These are phyloP conservation scores for Arabidopsis lyrata DNA, from an alignment of 441 rosid genomes.

Conservation along the genomic window DNA sequence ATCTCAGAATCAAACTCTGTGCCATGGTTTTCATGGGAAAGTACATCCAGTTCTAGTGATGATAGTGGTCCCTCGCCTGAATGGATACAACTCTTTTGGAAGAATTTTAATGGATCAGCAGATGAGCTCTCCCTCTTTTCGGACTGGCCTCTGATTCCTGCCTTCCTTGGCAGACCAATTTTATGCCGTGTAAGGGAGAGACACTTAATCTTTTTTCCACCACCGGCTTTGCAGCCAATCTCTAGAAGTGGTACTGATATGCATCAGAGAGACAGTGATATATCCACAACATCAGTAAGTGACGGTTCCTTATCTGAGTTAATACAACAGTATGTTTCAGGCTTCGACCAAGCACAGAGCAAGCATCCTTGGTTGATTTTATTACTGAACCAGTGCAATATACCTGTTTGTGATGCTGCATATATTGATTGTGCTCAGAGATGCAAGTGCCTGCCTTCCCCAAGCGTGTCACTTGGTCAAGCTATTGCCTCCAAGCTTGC, in stretches of 20 bases:
- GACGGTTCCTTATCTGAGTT: constrained; percentile 55
- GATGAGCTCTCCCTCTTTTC: constrained; percentile 81
- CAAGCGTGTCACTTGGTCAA: constrained; percentile 80
- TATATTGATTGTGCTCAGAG: constrained; percentile 82
- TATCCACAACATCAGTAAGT: constrained; percentile 48
- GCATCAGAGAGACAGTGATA: constrained; percentile 48
- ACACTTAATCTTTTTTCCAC: constrained; percentile 85
- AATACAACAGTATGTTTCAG: constrained; percentile 58
- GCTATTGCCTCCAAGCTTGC: constrained; percentile 90
- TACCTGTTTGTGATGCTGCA: constrained; percentile 82
- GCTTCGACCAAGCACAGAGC: constrained; percentile 59
- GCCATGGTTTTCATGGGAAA: constrained; percentile 99
- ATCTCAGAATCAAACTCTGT: constrained; percentile 68
- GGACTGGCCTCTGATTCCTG: constrained; percentile 98
- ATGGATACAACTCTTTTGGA: constrained; percentile 97
- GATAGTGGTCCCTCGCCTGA: constrained; percentile 93
- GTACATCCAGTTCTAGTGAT: constrained; percentile 65
- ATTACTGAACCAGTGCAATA: constrained; percentile 85
- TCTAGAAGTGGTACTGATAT: constrained; percentile 50
- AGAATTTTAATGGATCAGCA: constrained; percentile 70
- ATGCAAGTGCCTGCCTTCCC: constrained; percentile 76
- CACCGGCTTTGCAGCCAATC: constrained; percentile 52
- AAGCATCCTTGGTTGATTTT: constrained; percentile 86
- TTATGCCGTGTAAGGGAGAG: constrained; percentile 90
- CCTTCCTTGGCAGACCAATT: constrained; percentile 92